Percentiles rank a stretch among this genome's conserved stretches.
Evolutionary conservation across 192 early-diverging fungal genomes (phyloP).

Genomic region (Backusella tarrabulga): DNA sequence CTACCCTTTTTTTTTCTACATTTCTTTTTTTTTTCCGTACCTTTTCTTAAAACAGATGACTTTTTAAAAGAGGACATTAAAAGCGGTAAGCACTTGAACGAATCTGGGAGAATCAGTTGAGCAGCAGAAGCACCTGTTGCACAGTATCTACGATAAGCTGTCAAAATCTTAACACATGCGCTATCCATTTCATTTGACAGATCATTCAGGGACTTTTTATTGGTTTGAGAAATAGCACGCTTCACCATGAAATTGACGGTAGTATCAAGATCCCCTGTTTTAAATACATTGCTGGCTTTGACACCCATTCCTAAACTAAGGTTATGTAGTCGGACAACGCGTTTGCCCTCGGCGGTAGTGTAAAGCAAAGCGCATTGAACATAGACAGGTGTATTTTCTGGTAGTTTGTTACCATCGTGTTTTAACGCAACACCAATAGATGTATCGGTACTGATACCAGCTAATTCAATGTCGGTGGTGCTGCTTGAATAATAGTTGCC

Average conservation of each 20-base stretch:
- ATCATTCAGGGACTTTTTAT: conserved; percentile 64
- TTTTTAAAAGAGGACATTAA: conserved; percentile 85
- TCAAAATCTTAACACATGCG: conserved; percentile 84
- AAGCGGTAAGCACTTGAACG: conserved; percentile 91
- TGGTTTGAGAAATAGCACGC: conserved; percentile 70
- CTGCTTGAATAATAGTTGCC: conserved; percentile 96
- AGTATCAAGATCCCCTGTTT: conserved; percentile 89
- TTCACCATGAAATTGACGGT: conserved; percentile 86
- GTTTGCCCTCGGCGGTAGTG: conserved; percentile 84
- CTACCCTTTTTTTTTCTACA: background rate
- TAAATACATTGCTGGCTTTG: conserved; percentile 80
- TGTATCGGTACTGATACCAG: conserved; percentile 83
- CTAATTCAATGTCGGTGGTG: conserved; percentile 89
- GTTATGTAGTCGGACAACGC: conserved; percentile 93
- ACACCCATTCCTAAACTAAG: conserved; percentile 73
- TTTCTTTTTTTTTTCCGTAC: conserved; percentile 28
- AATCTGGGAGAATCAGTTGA: conserved; percentile 95
- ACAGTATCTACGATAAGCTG: conserved; percentile 90
- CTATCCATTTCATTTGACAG: conserved; percentile 84
- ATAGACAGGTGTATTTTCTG: conserved; percentile 75
- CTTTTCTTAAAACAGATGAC: conserved; percentile 71
- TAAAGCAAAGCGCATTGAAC: conserved; percentile 96
- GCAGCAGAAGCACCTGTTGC: conserved; percentile 85
- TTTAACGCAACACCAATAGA: conserved; percentile 80
- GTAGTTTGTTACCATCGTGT: conserved; percentile 82